Evolutionary conservation across 2,329 filamentous ascomycete genomes (phyloP).

Genomic region (Hawksworthiomyces lignivorus): DNA sequence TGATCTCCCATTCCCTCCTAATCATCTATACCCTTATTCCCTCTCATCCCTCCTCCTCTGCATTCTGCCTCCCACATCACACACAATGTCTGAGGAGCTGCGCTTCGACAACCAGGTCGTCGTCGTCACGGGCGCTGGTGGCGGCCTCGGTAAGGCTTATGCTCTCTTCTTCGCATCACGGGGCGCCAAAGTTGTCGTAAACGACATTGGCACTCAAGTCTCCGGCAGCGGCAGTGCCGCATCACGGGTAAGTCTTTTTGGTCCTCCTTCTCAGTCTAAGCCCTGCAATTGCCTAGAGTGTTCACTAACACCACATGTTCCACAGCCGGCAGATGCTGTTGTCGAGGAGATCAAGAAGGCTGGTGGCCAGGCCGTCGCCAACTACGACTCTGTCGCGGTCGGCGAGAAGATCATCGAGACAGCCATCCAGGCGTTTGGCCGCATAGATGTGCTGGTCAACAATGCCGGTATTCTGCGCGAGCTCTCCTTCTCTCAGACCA

Average conservation of each 20-base stretch:
- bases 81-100: conserved; percentile 54
- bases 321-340: conserved; percentile 71
- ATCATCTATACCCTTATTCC: neutral
- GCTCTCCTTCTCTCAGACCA: conserved; percentile 98
- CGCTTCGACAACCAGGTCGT: conserved; percentile 84
- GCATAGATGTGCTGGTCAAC: conserved; percentile 92
- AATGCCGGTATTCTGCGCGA: conserved; percentile 95
- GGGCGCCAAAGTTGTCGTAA: conserved; percentile 72
- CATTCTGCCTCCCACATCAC: conserved; percentile 8
- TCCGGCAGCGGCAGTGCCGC: conserved; percentile 5
- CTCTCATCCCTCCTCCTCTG: neutral
- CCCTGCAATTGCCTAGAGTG: conserved; percentile 7
- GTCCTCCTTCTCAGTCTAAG: neutral
- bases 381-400: conserved; percentile 91
- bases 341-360: conserved; percentile 77
- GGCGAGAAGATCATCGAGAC: conserved; percentile 93
- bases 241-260: conserved; percentile 2
- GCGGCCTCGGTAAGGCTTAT: conserved; percentile 75
- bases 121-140: conserved; percentile 79
- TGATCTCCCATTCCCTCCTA: neutral
- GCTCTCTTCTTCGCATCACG: conserved; percentile 84
- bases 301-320: neutral
- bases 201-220: conserved; percentile 80
- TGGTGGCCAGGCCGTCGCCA: conserved; percentile 92
- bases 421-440: conserved; percentile 71